phyloP scores from a whole-genome alignment of 345 rosid species.

The Gynandropsis gynandra region DNA sequence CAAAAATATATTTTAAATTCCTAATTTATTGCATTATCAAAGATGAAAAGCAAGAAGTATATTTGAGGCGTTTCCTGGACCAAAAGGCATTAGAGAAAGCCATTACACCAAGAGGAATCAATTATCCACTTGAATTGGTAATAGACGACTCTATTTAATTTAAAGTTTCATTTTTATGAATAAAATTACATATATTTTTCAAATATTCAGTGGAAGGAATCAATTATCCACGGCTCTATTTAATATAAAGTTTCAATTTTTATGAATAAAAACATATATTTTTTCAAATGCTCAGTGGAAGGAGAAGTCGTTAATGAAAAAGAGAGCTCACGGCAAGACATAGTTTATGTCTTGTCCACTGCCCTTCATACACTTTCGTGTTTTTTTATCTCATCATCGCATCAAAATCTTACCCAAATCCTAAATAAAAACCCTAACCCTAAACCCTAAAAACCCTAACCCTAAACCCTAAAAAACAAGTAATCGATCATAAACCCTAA shows the following conservation, averaged over 20 bases:
- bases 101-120: slow-evolving; percentile 66
- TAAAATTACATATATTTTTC: neutral
- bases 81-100: slow-evolving; percentile 31
- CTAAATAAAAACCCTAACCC: neutral
- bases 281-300: slow-evolving; percentile 76
- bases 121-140: too few relatives aligned
- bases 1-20: too few relatives aligned
- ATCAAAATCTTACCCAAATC: slow-evolving; percentile 13
- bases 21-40: neutral
- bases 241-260: neutral
- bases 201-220: slow-evolving; percentile 98
- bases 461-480: too few relatives aligned
- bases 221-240: too few relatives aligned
- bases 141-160: slow-evolving; percentile 57
- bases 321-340: slow-evolving; percentile 75
- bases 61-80: slow-evolving; percentile 87
- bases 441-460: too few relatives aligned
- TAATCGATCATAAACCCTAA: too few relatives aligned
- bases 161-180: too few relatives aligned
- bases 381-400: slow-evolving; percentile 68
- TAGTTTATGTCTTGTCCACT: slow-evolving; percentile 45
- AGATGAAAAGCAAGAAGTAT: slow-evolving; percentile 2
- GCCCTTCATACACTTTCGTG: slow-evolving; percentile 64
- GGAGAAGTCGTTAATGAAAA: slow-evolving; percentile 84
- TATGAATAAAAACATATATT: neutral